Evolutionary conservation across 306 rosid genomes (phyloP).

Genomic region (Alnus glutinosa): DNA sequence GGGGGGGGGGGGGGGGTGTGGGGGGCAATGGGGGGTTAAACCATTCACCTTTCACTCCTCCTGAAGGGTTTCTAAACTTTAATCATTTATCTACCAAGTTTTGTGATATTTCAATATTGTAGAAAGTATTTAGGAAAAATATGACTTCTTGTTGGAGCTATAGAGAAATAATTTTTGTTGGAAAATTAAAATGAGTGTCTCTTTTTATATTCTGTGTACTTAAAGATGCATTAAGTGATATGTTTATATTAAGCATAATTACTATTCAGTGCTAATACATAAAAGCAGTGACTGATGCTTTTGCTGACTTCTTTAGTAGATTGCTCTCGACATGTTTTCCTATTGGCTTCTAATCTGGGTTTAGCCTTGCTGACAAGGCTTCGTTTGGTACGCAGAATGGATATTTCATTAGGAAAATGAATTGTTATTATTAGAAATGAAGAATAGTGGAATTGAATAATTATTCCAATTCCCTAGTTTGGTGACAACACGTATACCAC

Average conservation of each 20-base stretch:
- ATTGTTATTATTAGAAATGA: too few relatives aligned
- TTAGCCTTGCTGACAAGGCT: neutral
- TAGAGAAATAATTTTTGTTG: neutral
- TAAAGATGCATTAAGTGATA: neutral
- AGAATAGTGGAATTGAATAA: too few relatives aligned
- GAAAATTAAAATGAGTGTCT: neutral
- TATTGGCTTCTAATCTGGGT: neutral
- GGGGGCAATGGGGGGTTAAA: too few relatives aligned
- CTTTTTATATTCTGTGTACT: neutral
- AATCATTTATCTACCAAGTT: neutral
- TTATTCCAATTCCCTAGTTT: too few relatives aligned
- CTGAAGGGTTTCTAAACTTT: too few relatives aligned
- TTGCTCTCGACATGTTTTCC: neutral
- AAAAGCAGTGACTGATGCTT: neutral
- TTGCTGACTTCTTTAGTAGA: neutral
- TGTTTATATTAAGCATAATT: neutral
- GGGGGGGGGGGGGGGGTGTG: too few relatives aligned
- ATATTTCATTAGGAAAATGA: too few relatives aligned
- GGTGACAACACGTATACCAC: too few relatives aligned
- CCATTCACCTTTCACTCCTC: too few relatives aligned
- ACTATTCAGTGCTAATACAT: neutral
- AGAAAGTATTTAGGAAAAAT: too few relatives aligned
- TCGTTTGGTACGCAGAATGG: too few relatives aligned
- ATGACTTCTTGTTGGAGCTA: neutral
- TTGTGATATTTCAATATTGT: neutral